phyloP scores from a whole-genome alignment of 192 early-diverging fungal genomes.

The Backusella tarrabulga region DNA sequence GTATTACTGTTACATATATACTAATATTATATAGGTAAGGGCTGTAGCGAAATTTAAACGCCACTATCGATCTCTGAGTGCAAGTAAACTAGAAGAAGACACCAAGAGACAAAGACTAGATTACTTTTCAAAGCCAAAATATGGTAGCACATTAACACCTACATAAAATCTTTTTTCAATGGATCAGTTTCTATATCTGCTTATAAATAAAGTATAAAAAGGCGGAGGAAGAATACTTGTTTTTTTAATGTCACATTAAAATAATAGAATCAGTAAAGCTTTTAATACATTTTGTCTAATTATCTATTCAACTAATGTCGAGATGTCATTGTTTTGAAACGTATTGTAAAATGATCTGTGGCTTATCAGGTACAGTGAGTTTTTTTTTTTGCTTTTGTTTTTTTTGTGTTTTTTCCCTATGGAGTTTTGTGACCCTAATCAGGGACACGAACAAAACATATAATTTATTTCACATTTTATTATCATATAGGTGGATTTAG shows the following conservation, averaged over 20 bases:
- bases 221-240: background rate
- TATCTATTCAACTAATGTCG: background rate
- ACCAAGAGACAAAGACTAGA: background rate
- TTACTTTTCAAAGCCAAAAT: background rate
- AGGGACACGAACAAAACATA: no score
- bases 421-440: no score
- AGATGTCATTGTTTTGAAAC: background rate
- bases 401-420: no score
- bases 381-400: no score
- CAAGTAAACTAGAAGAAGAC: background rate
- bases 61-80: background rate
- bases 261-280: background rate
- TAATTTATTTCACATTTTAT: no score
- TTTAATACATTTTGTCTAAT: background rate
- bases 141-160: background rate
- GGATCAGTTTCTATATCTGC: background rate
- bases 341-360: background rate
- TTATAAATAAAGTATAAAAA: background rate
- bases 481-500: no score
- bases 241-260: background rate
- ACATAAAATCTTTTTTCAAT: background rate
- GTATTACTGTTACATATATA: background rate
- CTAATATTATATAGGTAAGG: background rate
- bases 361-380: background rate
- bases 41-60: background rate